A percentile compares a stretch with the other conserved stretches of the same genome.
Evolutionary conservation across 1,284 basidiomycete species (phyloP).

Genomic region (Athelia psychrophila): DNA sequence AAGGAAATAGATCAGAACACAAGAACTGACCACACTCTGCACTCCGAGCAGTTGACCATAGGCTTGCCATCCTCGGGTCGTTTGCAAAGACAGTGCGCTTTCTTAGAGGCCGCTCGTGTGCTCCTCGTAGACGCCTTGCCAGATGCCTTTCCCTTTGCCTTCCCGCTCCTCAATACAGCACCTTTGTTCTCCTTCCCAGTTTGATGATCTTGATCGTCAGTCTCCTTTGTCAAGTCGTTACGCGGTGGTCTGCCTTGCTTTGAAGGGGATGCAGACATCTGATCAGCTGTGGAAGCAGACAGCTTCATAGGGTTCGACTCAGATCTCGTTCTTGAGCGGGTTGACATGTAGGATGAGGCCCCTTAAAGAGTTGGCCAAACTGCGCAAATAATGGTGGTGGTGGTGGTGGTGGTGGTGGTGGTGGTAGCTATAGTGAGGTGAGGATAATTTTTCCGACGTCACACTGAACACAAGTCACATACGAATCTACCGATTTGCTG

Average conservation of each 20-base stretch:
- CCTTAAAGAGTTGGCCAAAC: too few relatives aligned
- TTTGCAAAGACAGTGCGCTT: constrained; percentile 56
- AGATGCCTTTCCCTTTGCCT: background rate
- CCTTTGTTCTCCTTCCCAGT: constrained; percentile 10
- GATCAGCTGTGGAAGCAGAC: too few relatives aligned
- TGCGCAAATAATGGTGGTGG: too few relatives aligned
- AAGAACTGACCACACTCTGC: constrained; percentile 66
- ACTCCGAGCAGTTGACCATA: constrained; percentile 75
- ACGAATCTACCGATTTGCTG: too few relatives aligned
- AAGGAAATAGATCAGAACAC: background rate
- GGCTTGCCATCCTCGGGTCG: constrained; percentile 73
- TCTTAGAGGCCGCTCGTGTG: constrained; percentile 15
- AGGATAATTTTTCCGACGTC: too few relatives aligned
- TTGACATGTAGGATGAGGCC: constrained; percentile 34
- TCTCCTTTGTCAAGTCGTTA: background rate
- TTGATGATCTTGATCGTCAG: background rate
- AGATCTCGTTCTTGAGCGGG: constrained; percentile 38
- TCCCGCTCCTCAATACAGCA: background rate
- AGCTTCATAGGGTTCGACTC: constrained; percentile 3
- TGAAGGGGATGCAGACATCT: too few relatives aligned
- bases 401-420: too few relatives aligned
- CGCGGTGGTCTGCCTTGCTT: too few relatives aligned
- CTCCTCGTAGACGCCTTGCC: background rate
- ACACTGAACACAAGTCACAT: too few relatives aligned
- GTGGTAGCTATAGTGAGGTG: too few relatives aligned